A percentile compares a stretch with the other conserved stretches of the same genome.
Conservation (phyloP, 129 eudicot species). For the Smallanthus sonchifolius region DNA sequence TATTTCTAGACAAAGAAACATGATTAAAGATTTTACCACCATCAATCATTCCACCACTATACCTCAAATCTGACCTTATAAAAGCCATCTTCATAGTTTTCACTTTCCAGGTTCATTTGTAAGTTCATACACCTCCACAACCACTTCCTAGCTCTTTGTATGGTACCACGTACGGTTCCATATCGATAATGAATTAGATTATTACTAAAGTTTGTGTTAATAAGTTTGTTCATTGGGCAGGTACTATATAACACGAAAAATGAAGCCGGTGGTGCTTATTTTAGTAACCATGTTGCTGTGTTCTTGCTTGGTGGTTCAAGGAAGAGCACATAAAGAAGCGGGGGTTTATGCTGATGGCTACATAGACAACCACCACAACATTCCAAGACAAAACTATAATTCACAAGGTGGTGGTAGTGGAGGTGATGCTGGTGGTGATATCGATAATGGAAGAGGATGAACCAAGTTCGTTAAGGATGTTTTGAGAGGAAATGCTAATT, state of each 20-base stretch:
- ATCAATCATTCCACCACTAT: slow-evolving; percentile 22
- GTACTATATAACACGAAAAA: background rate
- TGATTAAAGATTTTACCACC: slow-evolving; percentile 37
- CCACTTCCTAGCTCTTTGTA: background rate
- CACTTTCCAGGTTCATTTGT: slow-evolving; percentile 4
- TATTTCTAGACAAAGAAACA: slow-evolving; percentile 23
- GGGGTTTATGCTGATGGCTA: slow-evolving; percentile 25
- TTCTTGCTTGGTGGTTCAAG: slow-evolving; percentile 31
- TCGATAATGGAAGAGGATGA: slow-evolving; percentile 32
- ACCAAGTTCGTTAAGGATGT: background rate
- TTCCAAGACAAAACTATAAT: slow-evolving; percentile 44
- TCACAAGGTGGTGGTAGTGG: slow-evolving; percentile 30
- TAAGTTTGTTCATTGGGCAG: background rate
- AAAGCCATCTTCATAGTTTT: slow-evolving; percentile 20
- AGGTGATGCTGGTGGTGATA: slow-evolving; percentile 2
- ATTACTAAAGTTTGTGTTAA: background rate
- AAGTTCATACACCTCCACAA: background rate
- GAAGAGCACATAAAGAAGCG: slow-evolving; percentile 26
- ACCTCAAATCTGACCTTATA: slow-evolving; percentile 28
- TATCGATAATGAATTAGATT: background rate
- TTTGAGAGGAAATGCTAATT: background rate
- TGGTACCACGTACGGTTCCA: background rate
- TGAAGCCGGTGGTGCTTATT: slow-evolving; percentile 33
- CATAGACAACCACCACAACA: slow-evolving; percentile 54
- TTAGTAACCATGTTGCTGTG: slow-evolving; percentile 30